phyloP scores from a whole-genome alignment of 148 eudicot genomes.

The Rhododendron henanense region DNA sequence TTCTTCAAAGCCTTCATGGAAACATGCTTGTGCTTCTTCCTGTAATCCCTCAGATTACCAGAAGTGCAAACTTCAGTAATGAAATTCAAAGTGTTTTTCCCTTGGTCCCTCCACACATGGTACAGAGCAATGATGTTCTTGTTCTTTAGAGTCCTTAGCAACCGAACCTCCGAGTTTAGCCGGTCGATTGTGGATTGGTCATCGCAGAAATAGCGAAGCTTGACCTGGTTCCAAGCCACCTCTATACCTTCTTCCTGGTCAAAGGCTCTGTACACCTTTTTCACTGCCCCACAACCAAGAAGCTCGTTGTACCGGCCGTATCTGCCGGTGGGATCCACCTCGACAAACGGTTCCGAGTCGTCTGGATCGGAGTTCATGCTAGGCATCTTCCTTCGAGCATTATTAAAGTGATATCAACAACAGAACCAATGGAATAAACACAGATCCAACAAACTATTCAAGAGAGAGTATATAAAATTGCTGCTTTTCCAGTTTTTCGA shows the following conservation, averaged over 20 bases:
- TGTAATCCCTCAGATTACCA: conserved; percentile 69
- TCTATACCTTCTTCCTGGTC: conserved; percentile 90
- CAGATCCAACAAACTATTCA: background rate
- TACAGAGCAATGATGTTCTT: conserved; percentile 55
- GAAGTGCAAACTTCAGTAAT: conserved; percentile 82
- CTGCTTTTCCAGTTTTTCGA: background rate
- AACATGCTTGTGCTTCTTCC: conserved; percentile 72
- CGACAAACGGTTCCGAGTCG: conserved; percentile 58
- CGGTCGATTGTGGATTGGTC: conserved; percentile 50
- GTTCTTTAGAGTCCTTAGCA: conserved; percentile 51
- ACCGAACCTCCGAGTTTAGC: conserved; percentile 55
- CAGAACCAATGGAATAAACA: background rate
- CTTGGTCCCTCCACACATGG: conserved; percentile 47
- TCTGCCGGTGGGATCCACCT: conserved; percentile 69
- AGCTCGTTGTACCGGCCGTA: conserved; percentile 73
- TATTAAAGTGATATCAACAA: background rate
- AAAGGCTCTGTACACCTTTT: conserved; percentile 73
- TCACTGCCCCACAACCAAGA: conserved; percentile 64
- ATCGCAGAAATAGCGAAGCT: conserved; percentile 39
- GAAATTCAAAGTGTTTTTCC: conserved; percentile 57
- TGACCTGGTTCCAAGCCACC: conserved; percentile 90
- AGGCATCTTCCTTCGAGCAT: conserved; percentile 27
- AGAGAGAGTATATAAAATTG: background rate
- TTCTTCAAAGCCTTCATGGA: conserved; percentile 78
- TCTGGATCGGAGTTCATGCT: conserved; percentile 30